Evolutionary conservation across 2,329 filamentous ascomycete species (phyloP), one percentile per base, ranked within the genome.

Genomic region (Pseudogymnoascus destructans): DNA sequence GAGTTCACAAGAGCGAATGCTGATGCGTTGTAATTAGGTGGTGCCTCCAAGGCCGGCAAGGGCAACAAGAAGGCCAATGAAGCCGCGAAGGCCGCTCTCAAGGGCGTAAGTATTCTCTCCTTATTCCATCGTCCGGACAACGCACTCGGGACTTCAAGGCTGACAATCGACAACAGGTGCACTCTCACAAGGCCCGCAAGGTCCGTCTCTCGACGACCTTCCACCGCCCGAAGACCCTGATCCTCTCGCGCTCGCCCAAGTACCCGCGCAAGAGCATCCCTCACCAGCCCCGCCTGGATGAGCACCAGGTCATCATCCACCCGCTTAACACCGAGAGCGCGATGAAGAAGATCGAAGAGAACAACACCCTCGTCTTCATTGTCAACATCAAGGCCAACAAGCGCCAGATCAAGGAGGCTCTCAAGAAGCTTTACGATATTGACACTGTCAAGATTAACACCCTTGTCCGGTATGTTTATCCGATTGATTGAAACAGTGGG

Each of bases 271-370:
- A 93, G 82, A 91, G 89, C 67, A 84, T 98, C 74, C 85, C 88
- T 70, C 86, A 92, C 75, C 82, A 83, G 73, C 86, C 91, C 69
- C 87, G 90, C 70, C 88, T 98, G 71, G 93, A 98, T 79, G 88
- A 92, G 79, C 88, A 91, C 84, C 96, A 95, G 85, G 82, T 97
- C 75, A 87, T 98, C 75, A 81, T 97, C 73, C 89, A 96, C 85
- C 93, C 93, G 67, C 84, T 98, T 73, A 98, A 98, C 86, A 98
- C 93, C 62, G 93, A 98, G 87, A 93, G 87, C 73, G 93, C 95
- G 72, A 97, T 98, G 92, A 98, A 98, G 89, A 96, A 96, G 87
- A 96, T 98, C 70, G 93, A 98, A 83, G 93, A 98, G 87, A 91
- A 98, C 85, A 98, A 98, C 85, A 98, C 93, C 68, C 85, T 98